These are phyloP conservation scores for Panicum hallii DNA, from an alignment of 202 grass and related monocot genomes.

Conservation along the genomic window DNA sequence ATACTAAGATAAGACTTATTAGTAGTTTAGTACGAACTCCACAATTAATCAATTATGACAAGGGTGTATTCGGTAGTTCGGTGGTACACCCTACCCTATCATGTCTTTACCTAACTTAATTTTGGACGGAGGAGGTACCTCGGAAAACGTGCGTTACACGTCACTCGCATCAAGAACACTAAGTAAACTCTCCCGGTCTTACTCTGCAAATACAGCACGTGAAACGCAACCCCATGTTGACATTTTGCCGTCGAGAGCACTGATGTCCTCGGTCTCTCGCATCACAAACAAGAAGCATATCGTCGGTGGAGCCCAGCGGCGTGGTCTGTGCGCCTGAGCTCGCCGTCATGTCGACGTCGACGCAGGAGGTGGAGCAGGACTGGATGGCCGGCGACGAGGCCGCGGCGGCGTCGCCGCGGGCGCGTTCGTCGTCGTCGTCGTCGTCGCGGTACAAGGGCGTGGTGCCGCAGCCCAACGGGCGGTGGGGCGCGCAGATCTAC, in stretches of 20 bases:
- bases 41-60: not conserved
- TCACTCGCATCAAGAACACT: not conserved
- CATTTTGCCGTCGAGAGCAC: slow-evolving; percentile 17
- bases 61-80: not conserved
- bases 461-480: slow-evolving; percentile 52
- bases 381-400: not conserved
- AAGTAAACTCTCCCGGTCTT: not conserved
- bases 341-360: not conserved
- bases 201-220: slow-evolving; percentile 25
- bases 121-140: slow-evolving; percentile 1
- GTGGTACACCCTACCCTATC: too few species aligned
- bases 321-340: not conserved
- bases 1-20: too few species aligned
- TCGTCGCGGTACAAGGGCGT: slow-evolving; percentile 49
- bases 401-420: not conserved
- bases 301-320: not conserved
- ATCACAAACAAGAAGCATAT: not conserved
- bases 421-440: not conserved
- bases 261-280: not conserved
- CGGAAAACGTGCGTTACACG: not conserved
- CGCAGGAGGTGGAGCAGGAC: not conserved
- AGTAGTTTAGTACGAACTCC: not conserved
- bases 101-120: not conserved
- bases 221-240: slow-evolving; percentile 12
- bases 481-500: slow-evolving; percentile 52